These are phyloP conservation scores for Thuja plicata DNA, from an alignment of 83 land plant species.

Conservation along the genomic window DNA sequence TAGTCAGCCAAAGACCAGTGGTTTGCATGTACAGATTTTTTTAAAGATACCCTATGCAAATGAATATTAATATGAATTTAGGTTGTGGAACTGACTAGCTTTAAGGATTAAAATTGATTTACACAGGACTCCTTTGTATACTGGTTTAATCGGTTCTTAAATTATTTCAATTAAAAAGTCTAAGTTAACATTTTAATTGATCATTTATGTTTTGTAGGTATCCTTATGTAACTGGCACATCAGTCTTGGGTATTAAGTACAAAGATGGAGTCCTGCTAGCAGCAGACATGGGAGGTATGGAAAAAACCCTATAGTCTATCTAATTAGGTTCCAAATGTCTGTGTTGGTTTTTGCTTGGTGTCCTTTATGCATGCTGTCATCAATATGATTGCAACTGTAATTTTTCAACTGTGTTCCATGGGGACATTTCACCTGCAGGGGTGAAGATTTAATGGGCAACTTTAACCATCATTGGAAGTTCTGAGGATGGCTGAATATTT, in stretches of 20 bases:
- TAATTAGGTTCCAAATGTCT: background rate
- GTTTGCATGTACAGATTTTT: background rate
- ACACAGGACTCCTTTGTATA: background rate
- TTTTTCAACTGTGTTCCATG: background rate
- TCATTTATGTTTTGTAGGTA: conserved; percentile 38
- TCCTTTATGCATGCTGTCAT: background rate
- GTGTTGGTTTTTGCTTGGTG: background rate
- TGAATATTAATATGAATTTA: background rate
- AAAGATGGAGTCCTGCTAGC: conserved; percentile 89
- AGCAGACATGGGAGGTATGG: conserved; percentile 88
- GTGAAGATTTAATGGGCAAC: background rate
- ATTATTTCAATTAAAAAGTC: background rate
- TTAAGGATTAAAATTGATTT: background rate
- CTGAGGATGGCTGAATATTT: background rate
- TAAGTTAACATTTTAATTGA: background rate
- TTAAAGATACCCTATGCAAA: background rate
- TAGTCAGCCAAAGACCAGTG: background rate
- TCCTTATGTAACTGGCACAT: conserved; percentile 92
- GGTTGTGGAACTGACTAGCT: background rate
- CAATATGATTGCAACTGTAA: background rate
- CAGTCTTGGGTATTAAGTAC: conserved; percentile 85
- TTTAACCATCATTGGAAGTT: background rate
- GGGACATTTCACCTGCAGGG: background rate
- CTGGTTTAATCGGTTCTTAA: background rate
- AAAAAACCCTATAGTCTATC: background rate